Evolutionary conservation across 2,329 filamentous ascomycete species (phyloP), one percentile per base, ranked within the genome.

Genomic region (Stemphylium beticola): DNA sequence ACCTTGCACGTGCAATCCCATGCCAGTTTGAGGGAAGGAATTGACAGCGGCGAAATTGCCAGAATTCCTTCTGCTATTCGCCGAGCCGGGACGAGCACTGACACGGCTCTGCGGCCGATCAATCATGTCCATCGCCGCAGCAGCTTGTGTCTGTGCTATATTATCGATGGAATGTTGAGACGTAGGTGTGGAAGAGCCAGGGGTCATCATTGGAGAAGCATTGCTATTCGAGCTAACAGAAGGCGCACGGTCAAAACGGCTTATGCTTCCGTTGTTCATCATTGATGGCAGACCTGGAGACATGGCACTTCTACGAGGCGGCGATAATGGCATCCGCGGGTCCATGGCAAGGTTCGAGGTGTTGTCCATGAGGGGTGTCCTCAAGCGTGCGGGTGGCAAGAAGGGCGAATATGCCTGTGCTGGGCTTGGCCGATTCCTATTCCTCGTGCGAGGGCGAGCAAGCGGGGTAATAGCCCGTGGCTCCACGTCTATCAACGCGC

Each of bases 401-500:
- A 75, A 72, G 3, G 72, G 74, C 7, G 74, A 75, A 44, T 70
- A 74, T 12, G 66, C 62, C 45, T 68, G 67, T 41, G 72, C 71
- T 26, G 74, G 72, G 46, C 71, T 74, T 40, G 68, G 68, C 34
- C 76, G 65, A 52, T 76, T 76, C 26, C 76, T 57, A 45, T 76
- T 77, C 26, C 73, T 64, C 8, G 75, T 77, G 22, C 74, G 63
- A 37, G 75, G 74, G 24, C 76, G 72, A 43, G 69, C 64, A 45
- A 77, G 63, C 14, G 76, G 76, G 14, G 76, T 77, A 11, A 69
- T 73, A 17, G 72, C 69, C 26, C 74, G 72, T 46, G 71, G 62
- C 42, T 75, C 72, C 14, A 75, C 60, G 46, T 76, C 74, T 51
- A 76, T 64, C 33, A 74, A 56, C 6, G 65, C 61, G 15, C 69